Conservation (phyloP, 2,329 filamentous ascomycete species). For the Venturia effusa region DNA sequence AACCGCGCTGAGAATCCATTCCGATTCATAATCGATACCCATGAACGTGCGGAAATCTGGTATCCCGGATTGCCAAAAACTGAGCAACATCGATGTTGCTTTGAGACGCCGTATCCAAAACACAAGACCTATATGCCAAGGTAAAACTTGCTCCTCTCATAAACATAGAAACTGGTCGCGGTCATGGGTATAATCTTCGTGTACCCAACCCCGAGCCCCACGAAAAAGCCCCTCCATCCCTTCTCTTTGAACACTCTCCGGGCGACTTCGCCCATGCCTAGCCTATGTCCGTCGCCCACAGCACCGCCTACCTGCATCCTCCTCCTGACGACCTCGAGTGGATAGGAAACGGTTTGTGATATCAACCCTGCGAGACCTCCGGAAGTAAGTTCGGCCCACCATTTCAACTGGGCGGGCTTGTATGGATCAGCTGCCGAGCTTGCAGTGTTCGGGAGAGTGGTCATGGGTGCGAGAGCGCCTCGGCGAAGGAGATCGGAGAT, state of each 20-base stretch:
- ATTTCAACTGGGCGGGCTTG: constrained; percentile 61
- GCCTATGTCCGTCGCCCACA: constrained; percentile 74
- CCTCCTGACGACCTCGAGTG: constrained; percentile 80
- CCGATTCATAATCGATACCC: neutral
- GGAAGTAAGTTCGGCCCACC: constrained; percentile 75
- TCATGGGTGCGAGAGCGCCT: constrained; percentile 56
- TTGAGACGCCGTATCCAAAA: neutral
- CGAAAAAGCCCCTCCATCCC: constrained; percentile 75
- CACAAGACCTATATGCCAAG: constrained; percentile 32
- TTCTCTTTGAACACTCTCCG: constrained; percentile 62
- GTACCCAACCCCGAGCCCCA: constrained; percentile 90
- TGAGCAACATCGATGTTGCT: too few species aligned
- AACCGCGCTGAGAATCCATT: too few species aligned
- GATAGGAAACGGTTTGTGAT: constrained; percentile 87
- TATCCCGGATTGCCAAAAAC: neutral
- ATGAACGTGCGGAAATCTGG: too few species aligned
- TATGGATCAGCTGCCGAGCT: constrained; percentile 25
- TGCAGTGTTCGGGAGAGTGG: constrained; percentile 55
- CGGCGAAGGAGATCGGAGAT: constrained; percentile 72
- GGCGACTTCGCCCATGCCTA: constrained; percentile 71
- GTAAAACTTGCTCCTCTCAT: constrained; percentile 51
- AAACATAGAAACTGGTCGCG: constrained; percentile 60
- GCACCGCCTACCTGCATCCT: constrained; percentile 95
- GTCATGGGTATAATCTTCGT: constrained; percentile 86
- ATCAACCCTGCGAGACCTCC: constrained; percentile 81